Evolutionary conservation across 2,329 filamentous ascomycete genomes (phyloP), one percentile per base, ranked within the genome.

Genomic region (Colletotrichum sp.): DNA sequence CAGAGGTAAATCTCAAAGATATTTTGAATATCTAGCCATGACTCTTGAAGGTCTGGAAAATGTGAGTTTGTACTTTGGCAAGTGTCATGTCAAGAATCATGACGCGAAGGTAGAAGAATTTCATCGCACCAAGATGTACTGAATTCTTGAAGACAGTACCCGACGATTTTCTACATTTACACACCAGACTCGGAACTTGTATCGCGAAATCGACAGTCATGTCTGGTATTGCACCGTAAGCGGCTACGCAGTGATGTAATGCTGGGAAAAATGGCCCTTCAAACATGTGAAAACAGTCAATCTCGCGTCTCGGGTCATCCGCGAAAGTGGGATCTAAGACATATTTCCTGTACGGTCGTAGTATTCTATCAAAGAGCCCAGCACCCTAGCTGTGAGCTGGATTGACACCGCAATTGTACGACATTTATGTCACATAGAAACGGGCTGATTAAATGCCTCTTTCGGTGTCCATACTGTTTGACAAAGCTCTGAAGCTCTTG

Each of bases 181-280:
- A n/a, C 19, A n/a, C 19, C 9, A 48, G 39, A 6, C 39, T 48
- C 39, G 39, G 39, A 6, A n/a, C 2, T 1, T 12, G 5, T 19
- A 48, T 48, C 3, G 39, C 19, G 9, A 4, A n/a, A 7, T n/a
- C 0, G 1, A n/a, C 19, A 44, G 1, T 12, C 9, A 7, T 12
- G 19, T 48, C 9, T n/a, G 9, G 39, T 48, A n/a, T 48, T n/a
- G 19, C 19, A n/a, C 0, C 3, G 19, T n/a, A 48, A 48, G 39
- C 39, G 39, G 39, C 39, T 48, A 48, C 3, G 39, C 11, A n/a
- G 39, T 48, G 39, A 48, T 48, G 39, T n/a, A 48, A 48, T 48
- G 19, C 39, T 48, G 19, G 39, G 19, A 0, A 4, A n/a, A 12
- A 48, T 48, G 39, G 39, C 39, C 39, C 9, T 5, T 48, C 39